A percentile compares a stretch with the other conserved stretches of the same genome.
phyloP scores from a whole-genome alignment of 495 filamentous ascomycete genomes.

The Trypethelium eluteriae region DNA sequence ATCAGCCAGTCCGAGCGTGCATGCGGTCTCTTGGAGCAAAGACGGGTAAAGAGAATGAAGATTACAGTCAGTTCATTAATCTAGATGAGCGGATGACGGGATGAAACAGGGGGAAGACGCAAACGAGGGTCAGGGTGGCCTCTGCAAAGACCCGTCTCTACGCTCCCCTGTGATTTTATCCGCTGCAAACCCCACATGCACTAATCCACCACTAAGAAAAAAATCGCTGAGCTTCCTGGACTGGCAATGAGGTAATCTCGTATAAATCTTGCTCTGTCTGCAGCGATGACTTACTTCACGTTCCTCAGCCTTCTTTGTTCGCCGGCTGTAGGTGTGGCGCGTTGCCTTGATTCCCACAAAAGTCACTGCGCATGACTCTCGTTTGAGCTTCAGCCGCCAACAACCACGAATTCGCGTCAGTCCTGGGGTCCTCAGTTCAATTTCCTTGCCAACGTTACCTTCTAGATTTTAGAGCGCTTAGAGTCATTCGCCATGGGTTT shows the following conservation, averaged over 20 bases:
- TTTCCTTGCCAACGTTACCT: too few species aligned
- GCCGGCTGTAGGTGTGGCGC: neutral
- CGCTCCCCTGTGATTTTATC: slow-evolving; percentile 6
- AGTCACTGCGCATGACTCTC: too few species aligned
- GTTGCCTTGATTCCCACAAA: neutral
- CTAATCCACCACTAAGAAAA: slow-evolving; percentile 2
- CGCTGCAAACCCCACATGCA: slow-evolving; percentile 1
- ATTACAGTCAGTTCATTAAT: neutral
- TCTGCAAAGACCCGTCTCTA: neutral
- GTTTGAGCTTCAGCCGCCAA: too few species aligned
- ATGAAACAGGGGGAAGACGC: neutral
- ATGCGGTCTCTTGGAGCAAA: too few species aligned
- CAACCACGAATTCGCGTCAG: too few species aligned
- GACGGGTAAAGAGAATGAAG: too few species aligned
- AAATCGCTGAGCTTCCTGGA: neutral
- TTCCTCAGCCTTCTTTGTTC: neutral
- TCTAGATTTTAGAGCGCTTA: too few species aligned
- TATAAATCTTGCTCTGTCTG: neutral
- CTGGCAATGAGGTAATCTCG: neutral
- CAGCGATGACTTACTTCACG: neutral
- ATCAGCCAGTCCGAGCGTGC: too few species aligned
- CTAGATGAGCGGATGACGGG: neutral
- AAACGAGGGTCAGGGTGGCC: too few species aligned
- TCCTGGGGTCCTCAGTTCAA: too few species aligned
- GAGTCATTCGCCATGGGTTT: neutral